Percentiles rank a stretch among this genome's conserved stretches.
Conservation (phyloP, 768 basidiomycete species). For the Termitomyces sp. region DNA sequence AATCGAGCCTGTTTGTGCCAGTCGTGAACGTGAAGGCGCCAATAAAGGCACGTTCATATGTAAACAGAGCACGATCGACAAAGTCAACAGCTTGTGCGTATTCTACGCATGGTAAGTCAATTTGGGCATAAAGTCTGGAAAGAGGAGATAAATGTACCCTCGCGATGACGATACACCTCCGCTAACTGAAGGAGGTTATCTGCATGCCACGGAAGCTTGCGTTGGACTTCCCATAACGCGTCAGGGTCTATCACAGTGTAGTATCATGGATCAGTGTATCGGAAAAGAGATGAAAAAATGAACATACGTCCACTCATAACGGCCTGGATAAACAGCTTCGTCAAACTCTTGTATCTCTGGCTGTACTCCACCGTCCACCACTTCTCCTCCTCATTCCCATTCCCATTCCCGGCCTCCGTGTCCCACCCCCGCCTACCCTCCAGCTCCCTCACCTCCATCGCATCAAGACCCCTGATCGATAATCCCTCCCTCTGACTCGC, state of each 20-base stretch:
- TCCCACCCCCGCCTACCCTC: conserved; percentile 33
- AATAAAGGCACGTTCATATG: conserved; percentile 87
- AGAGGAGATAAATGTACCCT: conserved; percentile 46
- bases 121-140: too few species aligned
- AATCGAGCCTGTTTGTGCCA: conserved; percentile 82
- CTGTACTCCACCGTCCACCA: conserved; percentile 92
- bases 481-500: conserved; percentile 69
- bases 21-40: conserved; percentile 82
- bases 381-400: conserved; percentile 46
- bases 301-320: conserved; percentile 77
- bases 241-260: conserved; percentile 54
- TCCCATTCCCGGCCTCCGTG: conserved; percentile 5
- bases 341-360: conserved; percentile 77
- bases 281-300: neutral
- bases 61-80: conserved; percentile 89
- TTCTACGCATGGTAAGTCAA: conserved; percentile 37
- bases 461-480: conserved; percentile 50
- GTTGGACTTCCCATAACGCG: conserved; percentile 70
- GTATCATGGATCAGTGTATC: neutral
- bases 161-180: conserved; percentile 81
- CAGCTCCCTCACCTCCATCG: conserved; percentile 48
- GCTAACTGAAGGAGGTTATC: conserved; percentile 87
- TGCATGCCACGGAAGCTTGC: conserved; percentile 82
- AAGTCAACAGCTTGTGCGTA: conserved; percentile 81
- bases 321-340: conserved; percentile 73